Base-by-base conservation (phyloP, 768 basidiomycete genomes). In the Piloderma croceum region DNA sequence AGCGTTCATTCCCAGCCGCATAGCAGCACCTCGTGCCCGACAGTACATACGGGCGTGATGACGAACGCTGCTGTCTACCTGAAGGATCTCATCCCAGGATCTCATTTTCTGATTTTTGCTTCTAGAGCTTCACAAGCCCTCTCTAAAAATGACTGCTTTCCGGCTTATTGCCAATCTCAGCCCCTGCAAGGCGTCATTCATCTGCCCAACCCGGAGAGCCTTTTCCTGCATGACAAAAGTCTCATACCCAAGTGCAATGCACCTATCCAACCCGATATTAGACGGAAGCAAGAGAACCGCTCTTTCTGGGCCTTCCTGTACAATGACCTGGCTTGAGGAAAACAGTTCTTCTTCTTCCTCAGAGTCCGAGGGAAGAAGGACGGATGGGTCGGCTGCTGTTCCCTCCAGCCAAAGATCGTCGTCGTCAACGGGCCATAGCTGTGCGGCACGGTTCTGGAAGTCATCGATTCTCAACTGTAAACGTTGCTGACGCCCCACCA, bases 121-220 rank as follows among this genome's bases (percentile, higher is more conserved):
- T 12, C 31, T 36, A 10, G 44, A 19, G 13, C 35, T 27, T 11
- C 27, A 9, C 32, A 45, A 25, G 6, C 29, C 34, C 3, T 24
- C 37, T 4, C 17, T 4, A 22, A 36, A 45, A 5, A 45, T 24
- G 10, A 45, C 34, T 7, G 44, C 33, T 24, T 42, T 45, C 12
- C 42, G 19, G 2, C 21, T 35, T 4, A 45, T 17, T 12, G 22
- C 10, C 4, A 41, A 15, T 20, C 31, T 5, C 12, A 44, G 19
- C 2, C n/a, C 23, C 5, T 44, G 39, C 5, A 44, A 31, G 3
- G 39, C n/a, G 12, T 44, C 43, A 27, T 44, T 44, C 10, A 31
- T 38, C 7, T 44, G 32, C 5, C 39, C 24, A n/a, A 31, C 31
- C 1, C 5, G 2, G 1, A 44, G 43, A 24, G 29, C 2, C 2